Conservation (phyloP, 441 rosid genomes). For the Biscutella auriculata region DNA sequence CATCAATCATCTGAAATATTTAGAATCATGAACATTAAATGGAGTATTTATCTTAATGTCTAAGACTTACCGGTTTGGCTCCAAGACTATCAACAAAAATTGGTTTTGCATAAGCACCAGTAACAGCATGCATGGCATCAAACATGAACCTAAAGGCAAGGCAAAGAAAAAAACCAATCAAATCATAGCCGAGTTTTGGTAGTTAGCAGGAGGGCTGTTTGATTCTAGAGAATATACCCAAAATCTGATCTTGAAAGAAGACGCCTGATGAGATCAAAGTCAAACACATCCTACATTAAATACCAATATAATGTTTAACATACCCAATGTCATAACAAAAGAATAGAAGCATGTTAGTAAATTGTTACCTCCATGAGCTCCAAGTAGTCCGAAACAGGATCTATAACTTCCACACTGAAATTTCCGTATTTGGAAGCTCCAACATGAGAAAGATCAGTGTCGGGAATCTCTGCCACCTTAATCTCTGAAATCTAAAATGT, state of each 20-base stretch:
- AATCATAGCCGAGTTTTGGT: neutral
- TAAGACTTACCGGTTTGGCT: conserved; percentile 43
- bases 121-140: conserved; percentile 98
- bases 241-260: conserved; percentile 68
- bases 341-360: neutral
- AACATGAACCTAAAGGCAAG: conserved; percentile 49
- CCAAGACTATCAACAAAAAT: conserved; percentile 82
- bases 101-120: conserved; percentile 93
- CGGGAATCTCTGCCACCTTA: conserved; percentile 76
- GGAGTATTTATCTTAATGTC: neutral
- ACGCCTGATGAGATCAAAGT: conserved; percentile 68
- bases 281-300: conserved; percentile 70
- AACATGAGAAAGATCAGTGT: conserved; percentile 59
- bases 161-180: neutral
- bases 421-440: conserved; percentile 57
- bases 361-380: conserved; percentile 82
- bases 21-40: neutral
- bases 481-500: conserved; percentile 70
- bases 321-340: conserved; percentile 6
- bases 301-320: conserved; percentile 11
- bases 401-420: conserved; percentile 76
- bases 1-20: conserved; percentile 13
- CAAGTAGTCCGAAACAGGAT: conserved; percentile 85
- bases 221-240: conserved; percentile 37
- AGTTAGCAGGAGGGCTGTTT: conserved; percentile 11